Evolutionary conservation across 257 asterid genomes (phyloP), one percentile per base, ranked within the genome.

Genomic region (Primulina huaijiensis): DNA sequence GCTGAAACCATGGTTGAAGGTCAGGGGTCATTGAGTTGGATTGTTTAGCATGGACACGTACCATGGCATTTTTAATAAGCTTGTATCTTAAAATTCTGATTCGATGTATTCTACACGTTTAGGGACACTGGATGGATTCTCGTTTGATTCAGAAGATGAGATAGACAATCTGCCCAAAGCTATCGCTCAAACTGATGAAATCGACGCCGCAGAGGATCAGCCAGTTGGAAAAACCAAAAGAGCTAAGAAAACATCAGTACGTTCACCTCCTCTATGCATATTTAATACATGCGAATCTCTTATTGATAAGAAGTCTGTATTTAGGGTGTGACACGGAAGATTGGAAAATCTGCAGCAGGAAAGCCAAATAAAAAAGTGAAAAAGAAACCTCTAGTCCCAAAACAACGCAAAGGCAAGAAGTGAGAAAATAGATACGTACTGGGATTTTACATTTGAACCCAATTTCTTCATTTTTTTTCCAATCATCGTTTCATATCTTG

Each of bases 1-100:
- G 88, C 89, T 74, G 97, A 92, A 84, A 88, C 97, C 71, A 90
- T 88, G 97, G 88, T 90, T 60, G 98, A 92, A 88, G 98, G 98
- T 92, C 35, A 73, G 76, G 21, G 38, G 38, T 74, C 70, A 37
- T 35, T 52, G 67, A 46, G 60, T 64, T 74, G 69, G 21, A 53
- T 56, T 61, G 11, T 67, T 71, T 35, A 6, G 10, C 8, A 23
- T 34, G 35, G 70, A 56, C 50, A 56, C 63, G 46, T 61, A 8
- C 8, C 50, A 5, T 40, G 27, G 1, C 23, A 12, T 46, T 46
- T 46, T 46, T 14, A 46, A 4, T 40, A 14, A 14, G 55, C 55
- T 46, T 14, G 14, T 14, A 14, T 46, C n/a, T 3, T 46, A 3
- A 46, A 40, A 46, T 4, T 12, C 19, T 14, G 55, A 0, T 46